These are phyloP conservation scores for Schwanniomyces etchellsii DNA, from an alignment of 1,139 yeast genomes.

Conservation along the genomic window DNA sequence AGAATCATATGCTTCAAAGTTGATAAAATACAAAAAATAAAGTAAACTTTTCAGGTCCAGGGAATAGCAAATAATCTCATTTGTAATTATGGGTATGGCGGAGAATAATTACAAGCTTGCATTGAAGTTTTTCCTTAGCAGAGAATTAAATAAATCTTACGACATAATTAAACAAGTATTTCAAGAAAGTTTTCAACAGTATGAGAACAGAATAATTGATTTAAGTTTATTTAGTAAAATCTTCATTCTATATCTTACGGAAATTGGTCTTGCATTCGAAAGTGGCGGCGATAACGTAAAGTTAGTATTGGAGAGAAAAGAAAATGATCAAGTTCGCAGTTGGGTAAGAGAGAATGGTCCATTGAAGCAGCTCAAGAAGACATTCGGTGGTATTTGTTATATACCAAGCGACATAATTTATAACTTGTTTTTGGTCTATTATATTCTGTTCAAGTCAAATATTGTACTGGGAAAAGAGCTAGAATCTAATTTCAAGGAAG, in stretches of 20 bases:
- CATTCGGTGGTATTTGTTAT: conserved; percentile 15
- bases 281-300: conserved; percentile 11
- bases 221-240: conserved; percentile 29
- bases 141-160: conserved; percentile 30
- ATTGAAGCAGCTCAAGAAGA: conserved; percentile 15
- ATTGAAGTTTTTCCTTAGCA: conserved; percentile 35
- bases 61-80: too few species aligned
- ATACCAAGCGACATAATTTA: conserved; percentile 32
- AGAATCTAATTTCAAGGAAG: conserved; percentile 5
- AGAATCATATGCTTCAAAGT: too few species aligned
- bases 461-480: not conserved
- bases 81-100: too few species aligned
- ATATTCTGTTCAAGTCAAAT: conserved; percentile 11
- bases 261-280: conserved; percentile 26
- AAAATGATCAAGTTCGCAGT: conserved; percentile 10
- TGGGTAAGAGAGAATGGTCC: conserved; percentile 18
- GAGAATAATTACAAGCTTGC: conserved; percentile 30
- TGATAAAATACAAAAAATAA: too few species aligned
- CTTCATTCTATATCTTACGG: conserved; percentile 30
- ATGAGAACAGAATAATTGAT: conserved; percentile 19
- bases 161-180: conserved; percentile 22
- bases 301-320: conserved; percentile 12
- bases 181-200: conserved; percentile 16
- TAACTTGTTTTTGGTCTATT: conserved; percentile 26
- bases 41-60: too few species aligned